Evolutionary conservation across 163 green algal species (phyloP), one percentile per base, ranked within the genome.

Genomic region (Smithsoniella earleae): DNA sequence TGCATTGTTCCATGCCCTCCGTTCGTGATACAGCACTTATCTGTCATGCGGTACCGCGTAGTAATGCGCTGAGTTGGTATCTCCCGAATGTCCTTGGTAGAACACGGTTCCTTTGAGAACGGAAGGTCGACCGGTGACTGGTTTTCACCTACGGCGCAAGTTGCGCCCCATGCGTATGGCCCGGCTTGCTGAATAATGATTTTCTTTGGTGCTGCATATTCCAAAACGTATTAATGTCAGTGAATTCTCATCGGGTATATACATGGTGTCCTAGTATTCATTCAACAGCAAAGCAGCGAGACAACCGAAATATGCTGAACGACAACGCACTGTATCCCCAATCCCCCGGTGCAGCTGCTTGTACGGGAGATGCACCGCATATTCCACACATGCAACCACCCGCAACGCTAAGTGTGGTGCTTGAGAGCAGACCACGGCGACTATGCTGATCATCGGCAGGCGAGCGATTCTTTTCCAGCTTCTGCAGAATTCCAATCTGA

Each of bases 1-100:
- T 90, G 85, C 78, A 90, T 90, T 0, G 85, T 89, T 3, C 83
- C 83, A 25, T 87, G 84, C 8, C 85, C 85, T 10, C 84, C 87
- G 77, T 90, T 90, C 10, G 81, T 77, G 8, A 88, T 77, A 20
- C 75, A 54, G 3, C 77, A 77, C 25, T 58, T 55, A 33, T 84
- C 80, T 30, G 77, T 73, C 5, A 44, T 45, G 0, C 64, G 77
- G 55, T 87, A 87, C 2, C 77, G 46, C 22, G 16, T 45, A 74
- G 37, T 45, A 25, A 76, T 46, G 36, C 36, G 25, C 31, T 66
- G 58, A 34, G 30, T 25, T 25, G 27, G 62, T 6, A n/a, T 33
- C 10, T 20, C 45, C 31, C 43, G 64, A 18, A 66, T 66, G 28
- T 43, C 36, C 46, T 54, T 73, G 27, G 77, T 64, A 0, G 78